Base-by-base conservation (phyloP, 495 filamentous ascomycete species). In the Durotheca rogersii region DNA sequence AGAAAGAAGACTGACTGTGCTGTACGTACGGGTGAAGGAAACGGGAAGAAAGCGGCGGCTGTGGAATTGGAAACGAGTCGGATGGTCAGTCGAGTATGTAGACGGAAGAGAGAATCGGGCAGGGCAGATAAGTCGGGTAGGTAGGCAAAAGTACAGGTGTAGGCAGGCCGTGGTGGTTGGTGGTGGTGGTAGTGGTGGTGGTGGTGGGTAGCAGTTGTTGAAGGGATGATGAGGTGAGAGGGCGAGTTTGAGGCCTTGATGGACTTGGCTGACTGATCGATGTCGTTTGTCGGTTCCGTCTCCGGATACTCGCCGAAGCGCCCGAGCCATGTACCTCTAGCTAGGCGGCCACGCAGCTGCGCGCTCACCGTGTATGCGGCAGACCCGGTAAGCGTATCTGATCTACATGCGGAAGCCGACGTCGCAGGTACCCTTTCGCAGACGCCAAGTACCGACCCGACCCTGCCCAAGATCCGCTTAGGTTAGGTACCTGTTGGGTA, bases 281-380 rank as follows among this genome's bases (percentile, higher is more conserved):
- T 52, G 45, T 48, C 47, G 52, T 53, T 58, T 58, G 49, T 31
- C 32, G 18, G 34, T 37, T 5, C 19, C 53, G 44, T 39, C 41
- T 29, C 36, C 53, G 51, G 23, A 4, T 4, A 27, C 23, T 27
- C 9, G 23, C 4, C 4, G 23, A 9, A 4, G 9, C 23, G 4
- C 9, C 23, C 23, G 23, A n/a, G n/a, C n/a, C n/a, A n/a, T 27
- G 23, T 27, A 27, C 23, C 9, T 27, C 23, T 27, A 9, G 4
- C 23, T 27, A 27, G 23, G 23, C 9, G 9, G 4, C 23, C 9
- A 27, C 4, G 23, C 23, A 27, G 23, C n/a, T n/a, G n/a, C n/a
- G n/a, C n/a, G n/a, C n/a, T n/a, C n/a, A n/a, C n/a, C n/a, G n/a
- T n/a, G n/a, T n/a, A n/a, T n/a, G n/a, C n/a, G n/a, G n/a, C n/a